Percentiles rank a stretch among this genome's conserved stretches.
Conservation (phyloP, 83 land plant genomes). For the Isoetes engelmannii region DNA sequence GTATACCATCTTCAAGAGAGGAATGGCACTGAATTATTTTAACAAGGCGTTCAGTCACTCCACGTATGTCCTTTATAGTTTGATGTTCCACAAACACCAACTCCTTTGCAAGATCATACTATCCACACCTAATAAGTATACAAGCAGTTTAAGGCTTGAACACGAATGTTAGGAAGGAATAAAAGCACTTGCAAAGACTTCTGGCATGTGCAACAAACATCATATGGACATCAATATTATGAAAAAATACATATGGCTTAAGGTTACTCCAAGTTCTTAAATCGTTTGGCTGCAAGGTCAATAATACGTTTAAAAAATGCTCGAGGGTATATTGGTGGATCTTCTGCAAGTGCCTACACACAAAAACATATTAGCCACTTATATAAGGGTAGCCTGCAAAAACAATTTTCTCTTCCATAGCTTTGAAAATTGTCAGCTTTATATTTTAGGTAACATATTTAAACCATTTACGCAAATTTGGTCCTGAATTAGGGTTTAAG, state of each 20-base stretch:
- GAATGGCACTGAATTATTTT: no score
- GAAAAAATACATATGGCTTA: background rate
- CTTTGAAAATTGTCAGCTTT: background rate
- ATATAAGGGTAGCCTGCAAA: background rate
- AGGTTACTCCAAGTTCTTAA: slow-evolving; percentile 4
- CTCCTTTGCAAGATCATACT: no score
- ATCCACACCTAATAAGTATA: no score
- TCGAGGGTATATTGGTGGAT: slow-evolving; percentile 76
- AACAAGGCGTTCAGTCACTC: no score
- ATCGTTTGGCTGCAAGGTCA: slow-evolving; percentile 51
- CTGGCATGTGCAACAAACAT: no score
- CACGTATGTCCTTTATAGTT: no score
- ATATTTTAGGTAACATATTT: background rate
- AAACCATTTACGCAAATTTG: background rate
- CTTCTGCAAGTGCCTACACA: slow-evolving; percentile 69
- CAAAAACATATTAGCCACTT: slow-evolving; percentile 4
- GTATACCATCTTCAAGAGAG: no score
- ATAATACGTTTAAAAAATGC: slow-evolving; percentile 55
- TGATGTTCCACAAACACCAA: no score
- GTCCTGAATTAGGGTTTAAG: background rate
- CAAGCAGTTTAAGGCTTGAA: no score
- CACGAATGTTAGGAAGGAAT: no score
- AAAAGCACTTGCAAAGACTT: no score
- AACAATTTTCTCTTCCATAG: background rate
- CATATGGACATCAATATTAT: no score